Evolutionary conservation across 1,139 yeast species (phyloP).

Genomic region (Yamadazyma triangularis): DNA sequence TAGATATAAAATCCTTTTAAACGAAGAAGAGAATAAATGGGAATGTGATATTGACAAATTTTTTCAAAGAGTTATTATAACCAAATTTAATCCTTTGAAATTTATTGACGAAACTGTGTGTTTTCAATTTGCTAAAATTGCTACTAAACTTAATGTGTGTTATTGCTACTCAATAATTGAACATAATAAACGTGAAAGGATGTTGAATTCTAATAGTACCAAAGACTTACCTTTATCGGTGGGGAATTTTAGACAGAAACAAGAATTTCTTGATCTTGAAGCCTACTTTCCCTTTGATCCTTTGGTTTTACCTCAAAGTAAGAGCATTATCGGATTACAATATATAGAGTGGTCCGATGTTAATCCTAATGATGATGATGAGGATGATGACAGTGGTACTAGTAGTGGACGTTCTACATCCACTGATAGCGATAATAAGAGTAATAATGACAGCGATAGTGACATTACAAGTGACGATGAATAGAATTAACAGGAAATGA

Average conservation of each 20-base stretch:
- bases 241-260: slow-evolving; percentile 48
- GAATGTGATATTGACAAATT: slow-evolving; percentile 80
- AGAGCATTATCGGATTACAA: slow-evolving; percentile 44
- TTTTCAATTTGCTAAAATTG: slow-evolving; percentile 86
- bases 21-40: slow-evolving; percentile 47
- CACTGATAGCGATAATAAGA: slow-evolving; percentile 21
- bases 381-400: slow-evolving; percentile 61
- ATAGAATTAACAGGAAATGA: neutral
- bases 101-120: slow-evolving; percentile 94
- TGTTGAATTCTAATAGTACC: slow-evolving; percentile 28
- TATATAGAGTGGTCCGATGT: slow-evolving; percentile 77
- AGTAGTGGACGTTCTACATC: slow-evolving; percentile 27
- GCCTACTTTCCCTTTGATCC: slow-evolving; percentile 98
- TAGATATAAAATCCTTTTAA: slow-evolving; percentile 55
- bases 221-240: slow-evolving; percentile 24
- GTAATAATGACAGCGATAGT: neutral
- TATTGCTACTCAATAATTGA: slow-evolving; percentile 93
- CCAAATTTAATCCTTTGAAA: slow-evolving; percentile 89
- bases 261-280: slow-evolving; percentile 83
- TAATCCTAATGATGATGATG: slow-evolving; percentile 46
- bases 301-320: slow-evolving; percentile 61
- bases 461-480: neutral
- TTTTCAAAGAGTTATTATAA: slow-evolving; percentile 79
- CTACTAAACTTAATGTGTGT: slow-evolving; percentile 85
- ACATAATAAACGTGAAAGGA: slow-evolving; percentile 71